Percentiles rank a stretch among this genome's conserved stretches.
Evolutionary conservation across 2,329 filamentous ascomycete genomes (phyloP).

Genomic region (Venturiaceae sp.): DNA sequence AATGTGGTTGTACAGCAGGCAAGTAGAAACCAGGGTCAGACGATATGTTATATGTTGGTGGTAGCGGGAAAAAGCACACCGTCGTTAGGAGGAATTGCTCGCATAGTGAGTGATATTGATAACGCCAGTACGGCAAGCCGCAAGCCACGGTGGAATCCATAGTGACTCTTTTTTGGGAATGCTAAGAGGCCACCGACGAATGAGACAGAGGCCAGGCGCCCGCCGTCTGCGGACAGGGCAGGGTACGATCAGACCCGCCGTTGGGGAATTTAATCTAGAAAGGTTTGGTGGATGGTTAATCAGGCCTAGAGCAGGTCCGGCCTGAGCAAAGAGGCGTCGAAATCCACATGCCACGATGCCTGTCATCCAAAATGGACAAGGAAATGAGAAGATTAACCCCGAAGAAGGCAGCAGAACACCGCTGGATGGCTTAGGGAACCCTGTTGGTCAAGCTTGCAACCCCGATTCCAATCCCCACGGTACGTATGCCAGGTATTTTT

Average conservation of each 20-base stretch:
- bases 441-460: background rate
- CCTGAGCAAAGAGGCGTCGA: background rate
- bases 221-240: background rate
- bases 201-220: background rate
- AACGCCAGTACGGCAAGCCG: background rate
- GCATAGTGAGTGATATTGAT: background rate
- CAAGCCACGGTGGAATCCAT: background rate
- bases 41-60: background rate
- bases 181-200: background rate
- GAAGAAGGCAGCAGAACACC: background rate
- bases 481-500: too few relatives aligned
- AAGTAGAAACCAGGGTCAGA: background rate
- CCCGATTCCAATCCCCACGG: background rate
- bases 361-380: background rate
- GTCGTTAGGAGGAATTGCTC: background rate
- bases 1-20: background rate
- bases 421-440: too few relatives aligned
- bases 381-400: background rate
- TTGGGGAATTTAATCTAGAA: background rate
- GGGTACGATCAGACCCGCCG: background rate
- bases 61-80: background rate
- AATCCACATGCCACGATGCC: background rate
- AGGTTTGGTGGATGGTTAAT: background rate
- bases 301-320: background rate
- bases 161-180: background rate